These are phyloP conservation scores for Colletotrichum graminicola DNA, from an alignment of 2,329 filamentous ascomycete species.

Conservation along the genomic window DNA sequence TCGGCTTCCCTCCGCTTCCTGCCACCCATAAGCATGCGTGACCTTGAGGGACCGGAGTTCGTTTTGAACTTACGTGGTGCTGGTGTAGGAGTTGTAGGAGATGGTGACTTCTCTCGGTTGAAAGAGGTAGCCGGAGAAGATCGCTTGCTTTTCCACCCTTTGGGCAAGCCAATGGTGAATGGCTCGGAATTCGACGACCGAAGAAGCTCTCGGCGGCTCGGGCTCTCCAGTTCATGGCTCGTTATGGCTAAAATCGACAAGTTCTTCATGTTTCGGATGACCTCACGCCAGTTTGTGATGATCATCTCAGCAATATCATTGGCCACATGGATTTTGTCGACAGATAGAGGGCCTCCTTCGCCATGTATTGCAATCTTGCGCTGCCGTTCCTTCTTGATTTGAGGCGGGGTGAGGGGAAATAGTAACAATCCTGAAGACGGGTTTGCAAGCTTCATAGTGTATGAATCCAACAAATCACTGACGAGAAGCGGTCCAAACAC, in stretches of 20 bases:
- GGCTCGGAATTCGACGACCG: slow-evolving; percentile 58
- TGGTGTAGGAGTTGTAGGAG: slow-evolving; percentile 53
- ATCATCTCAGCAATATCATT: slow-evolving; percentile 75
- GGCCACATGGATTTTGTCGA: slow-evolving; percentile 70
- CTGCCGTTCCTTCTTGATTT: slow-evolving; percentile 55
- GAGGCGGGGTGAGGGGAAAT: slow-evolving; percentile 59
- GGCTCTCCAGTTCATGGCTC: slow-evolving; percentile 39
- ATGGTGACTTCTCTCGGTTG: slow-evolving; percentile 51
- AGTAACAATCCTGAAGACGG: slow-evolving; percentile 57
- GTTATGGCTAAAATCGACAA: slow-evolving; percentile 52
- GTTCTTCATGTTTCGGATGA: slow-evolving; percentile 70
- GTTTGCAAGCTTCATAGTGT: slow-evolving; percentile 60
- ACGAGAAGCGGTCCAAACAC: slow-evolving; percentile 75
- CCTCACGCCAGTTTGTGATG: slow-evolving; percentile 73
- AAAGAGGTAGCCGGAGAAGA: slow-evolving; percentile 38
- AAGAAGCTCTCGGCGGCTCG: slow-evolving; percentile 44
- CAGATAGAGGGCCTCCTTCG: slow-evolving; percentile 48
- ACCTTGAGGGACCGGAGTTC: background rate
- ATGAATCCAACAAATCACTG: slow-evolving; percentile 67
- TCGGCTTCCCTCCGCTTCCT: slow-evolving; percentile 36
- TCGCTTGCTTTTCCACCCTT: slow-evolving; percentile 50
- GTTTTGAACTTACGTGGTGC: slow-evolving; percentile 45
- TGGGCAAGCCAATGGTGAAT: slow-evolving; percentile 54
- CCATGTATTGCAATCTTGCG: slow-evolving; percentile 45
- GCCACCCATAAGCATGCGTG: slow-evolving; percentile 28